Base-by-base conservation (phyloP, 1,284 basidiomycete species). In the Cryptococcus sp. region DNA sequence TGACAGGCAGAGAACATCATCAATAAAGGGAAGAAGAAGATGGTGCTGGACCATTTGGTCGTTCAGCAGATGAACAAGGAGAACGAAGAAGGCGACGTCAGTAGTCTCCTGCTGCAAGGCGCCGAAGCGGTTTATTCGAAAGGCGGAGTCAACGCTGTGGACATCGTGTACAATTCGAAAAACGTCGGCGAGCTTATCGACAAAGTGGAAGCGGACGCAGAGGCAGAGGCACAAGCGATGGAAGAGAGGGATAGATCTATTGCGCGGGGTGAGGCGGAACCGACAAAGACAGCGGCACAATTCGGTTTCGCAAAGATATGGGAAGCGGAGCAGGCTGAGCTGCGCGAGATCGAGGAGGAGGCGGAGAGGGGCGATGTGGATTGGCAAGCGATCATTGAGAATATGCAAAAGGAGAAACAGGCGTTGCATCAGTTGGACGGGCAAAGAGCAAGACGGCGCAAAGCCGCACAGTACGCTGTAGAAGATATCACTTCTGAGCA, bases 261-360 rank as follows among this genome's bases (percentile, higher is more conserved):
- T 5, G 46, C 41, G 15, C 55, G 49, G 13, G 67, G 55, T n/a
- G 65, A 55, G 8, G 46, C 40, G 2, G 59, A 64, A n/a, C 29
- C 51, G 23, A 23, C 22, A 2, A 67, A 57, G 46, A 54, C 57
- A n/a, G 48, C 55, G 4, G 77, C 84, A 46, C 80, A 84, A 5
- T 93, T 94, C 73, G 84, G 83, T 5, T 93, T 93, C 70, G 90
- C 91, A 3, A 92, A 92, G 71, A 83, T 94, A 46, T 93, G 91
- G 91, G 85, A 89, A 13, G 85, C 88, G 23, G 85, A 87, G 55
- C 87, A 87, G 69, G 86, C 87, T 52, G 70, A 78, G 3, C 72
- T 91, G 38, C 84, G 86, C 68, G 67, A 73, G 11, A 57, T 70
- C 11, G 85, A 85, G 50, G 83, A 85, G 56, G 63, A 62, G 15